A percentile compares a stretch with the other conserved stretches of the same genome.
Conservation (phyloP, 441 rosid species). For the Adansonia gregorii region DNA sequence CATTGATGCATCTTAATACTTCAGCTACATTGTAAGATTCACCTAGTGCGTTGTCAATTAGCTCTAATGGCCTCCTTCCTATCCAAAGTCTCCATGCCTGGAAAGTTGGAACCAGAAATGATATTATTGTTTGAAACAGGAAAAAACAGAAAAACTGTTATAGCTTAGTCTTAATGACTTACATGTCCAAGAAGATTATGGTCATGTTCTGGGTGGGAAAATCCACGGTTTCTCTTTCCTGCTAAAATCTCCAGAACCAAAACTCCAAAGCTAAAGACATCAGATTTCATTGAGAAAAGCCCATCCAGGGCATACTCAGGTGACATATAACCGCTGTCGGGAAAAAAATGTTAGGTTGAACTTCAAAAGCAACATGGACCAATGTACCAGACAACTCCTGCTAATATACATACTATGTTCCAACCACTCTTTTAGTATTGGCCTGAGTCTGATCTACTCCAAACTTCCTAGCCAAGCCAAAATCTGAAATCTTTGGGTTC, state of each 20-base stretch:
- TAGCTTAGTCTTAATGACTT: not conserved
- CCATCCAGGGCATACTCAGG: slow-evolving; percentile 51
- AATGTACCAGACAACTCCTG: not conserved
- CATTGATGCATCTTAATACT: slow-evolving; percentile 32
- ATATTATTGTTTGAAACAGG: not conserved
- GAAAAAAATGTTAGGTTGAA: not conserved
- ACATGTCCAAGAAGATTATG: slow-evolving; percentile 41
- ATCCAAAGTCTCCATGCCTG: slow-evolving; percentile 40
- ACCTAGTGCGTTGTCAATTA: slow-evolving; percentile 24
- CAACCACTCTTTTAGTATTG: slow-evolving; percentile 47
- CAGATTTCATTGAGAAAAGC: slow-evolving; percentile 43
- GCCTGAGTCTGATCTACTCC: slow-evolving; percentile 40
- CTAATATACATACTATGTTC: slow-evolving; percentile 42
- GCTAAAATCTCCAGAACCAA: slow-evolving; percentile 37
- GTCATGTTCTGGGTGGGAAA: slow-evolving; percentile 34
- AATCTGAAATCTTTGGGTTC: slow-evolving; percentile 56
- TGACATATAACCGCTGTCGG: slow-evolving; percentile 36
- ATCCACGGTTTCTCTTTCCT: slow-evolving; percentile 41
- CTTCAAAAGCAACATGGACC: not conserved
- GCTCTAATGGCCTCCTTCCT: slow-evolving; percentile 35
- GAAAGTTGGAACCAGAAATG: not conserved
- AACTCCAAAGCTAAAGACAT: slow-evolving; percentile 48
- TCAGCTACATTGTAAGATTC: slow-evolving; percentile 14
- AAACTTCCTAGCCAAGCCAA: slow-evolving; percentile 49
- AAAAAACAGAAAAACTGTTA: not conserved